Conservation (phyloP, 805 yeast genomes). For the Candida ortonii region DNA sequence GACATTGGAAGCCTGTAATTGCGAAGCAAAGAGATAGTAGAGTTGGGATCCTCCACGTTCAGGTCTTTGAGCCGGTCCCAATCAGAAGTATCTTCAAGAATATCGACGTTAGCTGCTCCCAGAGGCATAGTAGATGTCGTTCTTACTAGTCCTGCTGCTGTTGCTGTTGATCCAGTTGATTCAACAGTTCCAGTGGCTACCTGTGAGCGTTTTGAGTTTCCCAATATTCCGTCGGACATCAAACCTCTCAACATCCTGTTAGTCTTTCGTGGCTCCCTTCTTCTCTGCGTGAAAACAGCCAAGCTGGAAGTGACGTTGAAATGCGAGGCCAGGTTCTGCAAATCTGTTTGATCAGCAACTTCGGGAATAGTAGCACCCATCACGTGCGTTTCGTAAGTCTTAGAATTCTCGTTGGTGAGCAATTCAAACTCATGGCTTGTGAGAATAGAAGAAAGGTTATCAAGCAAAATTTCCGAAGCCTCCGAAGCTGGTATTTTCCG, state of each 20-base stretch:
- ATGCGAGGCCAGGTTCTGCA: constrained; percentile 15
- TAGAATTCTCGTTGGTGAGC: constrained; percentile 29
- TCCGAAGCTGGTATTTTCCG: too few relatives aligned
- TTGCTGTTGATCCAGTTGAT: too few relatives aligned
- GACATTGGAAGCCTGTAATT: constrained; percentile 30
- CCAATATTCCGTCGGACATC: too few relatives aligned
- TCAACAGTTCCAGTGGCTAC: too few relatives aligned
- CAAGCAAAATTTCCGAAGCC: constrained; percentile 18
- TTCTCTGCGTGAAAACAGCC: constrained; percentile 7
- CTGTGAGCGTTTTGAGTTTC: too few relatives aligned
- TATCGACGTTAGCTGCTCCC: too few relatives aligned
- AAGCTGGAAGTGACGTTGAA: constrained; percentile 14
- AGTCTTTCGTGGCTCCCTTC: constrained; percentile 10
- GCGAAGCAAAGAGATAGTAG: constrained; percentile 23
- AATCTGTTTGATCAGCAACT: constrained; percentile 22
- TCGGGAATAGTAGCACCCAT: constrained; percentile 20
- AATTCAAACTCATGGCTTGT: constrained; percentile 33
- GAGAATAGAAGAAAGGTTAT: constrained; percentile 32
- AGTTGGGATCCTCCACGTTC: constrained; percentile 15
- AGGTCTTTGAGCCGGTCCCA: too few relatives aligned
- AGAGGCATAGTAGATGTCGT: too few relatives aligned
- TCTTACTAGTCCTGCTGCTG: too few relatives aligned
- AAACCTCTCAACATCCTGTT: constrained; percentile 13
- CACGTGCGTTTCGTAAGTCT: constrained; percentile 24
- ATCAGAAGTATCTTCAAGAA: too few relatives aligned